A percentile compares a stretch with the other conserved stretches of the same genome.
These are phyloP conservation scores for Thielaviopsis ethacetica DNA, from an alignment of 2,329 filamentous ascomycete species.

Conservation along the genomic window DNA sequence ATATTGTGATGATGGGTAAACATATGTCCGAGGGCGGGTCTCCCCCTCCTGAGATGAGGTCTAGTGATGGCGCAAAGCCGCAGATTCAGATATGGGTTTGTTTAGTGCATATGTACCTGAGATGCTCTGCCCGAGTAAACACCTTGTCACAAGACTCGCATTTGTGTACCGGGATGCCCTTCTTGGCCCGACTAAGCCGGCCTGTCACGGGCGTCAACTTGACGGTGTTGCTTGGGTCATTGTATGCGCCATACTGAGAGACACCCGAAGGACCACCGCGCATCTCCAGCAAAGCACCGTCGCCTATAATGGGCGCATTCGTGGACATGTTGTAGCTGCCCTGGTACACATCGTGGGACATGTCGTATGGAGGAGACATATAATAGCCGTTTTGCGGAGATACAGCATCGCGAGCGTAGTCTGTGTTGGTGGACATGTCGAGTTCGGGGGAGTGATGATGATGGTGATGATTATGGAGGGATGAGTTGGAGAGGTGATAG, in stretches of 20 bases:
- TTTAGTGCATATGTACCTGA: constrained; percentile 32
- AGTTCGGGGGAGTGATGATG: neutral
- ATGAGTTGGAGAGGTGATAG: neutral
- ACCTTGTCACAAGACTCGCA: constrained; percentile 33
- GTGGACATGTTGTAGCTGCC: too few relatives aligned
- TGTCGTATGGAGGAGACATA: too few relatives aligned
- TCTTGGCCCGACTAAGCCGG: constrained; percentile 41
- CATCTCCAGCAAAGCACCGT: too few relatives aligned
- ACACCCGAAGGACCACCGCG: neutral
- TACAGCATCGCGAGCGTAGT: too few relatives aligned
- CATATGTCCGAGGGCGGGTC: too few relatives aligned
- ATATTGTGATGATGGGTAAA: neutral
- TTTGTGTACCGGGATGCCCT: constrained; percentile 39
- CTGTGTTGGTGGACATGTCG: too few relatives aligned
- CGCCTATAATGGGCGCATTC: too few relatives aligned
- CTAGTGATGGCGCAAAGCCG: too few relatives aligned
- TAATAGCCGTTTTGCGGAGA: too few relatives aligned
- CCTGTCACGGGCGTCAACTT: constrained; percentile 40
- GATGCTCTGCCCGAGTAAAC: constrained; percentile 45
- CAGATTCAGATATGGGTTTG: constrained; percentile 4
- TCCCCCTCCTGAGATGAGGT: too few relatives aligned
- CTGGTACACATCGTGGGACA: too few relatives aligned
- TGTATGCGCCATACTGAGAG: neutral
- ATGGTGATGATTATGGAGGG: neutral
- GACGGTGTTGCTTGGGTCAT: constrained; percentile 17